phyloP scores from a whole-genome alignment of 2,329 filamentous ascomycete species.

The Calonectria leucothoes region DNA sequence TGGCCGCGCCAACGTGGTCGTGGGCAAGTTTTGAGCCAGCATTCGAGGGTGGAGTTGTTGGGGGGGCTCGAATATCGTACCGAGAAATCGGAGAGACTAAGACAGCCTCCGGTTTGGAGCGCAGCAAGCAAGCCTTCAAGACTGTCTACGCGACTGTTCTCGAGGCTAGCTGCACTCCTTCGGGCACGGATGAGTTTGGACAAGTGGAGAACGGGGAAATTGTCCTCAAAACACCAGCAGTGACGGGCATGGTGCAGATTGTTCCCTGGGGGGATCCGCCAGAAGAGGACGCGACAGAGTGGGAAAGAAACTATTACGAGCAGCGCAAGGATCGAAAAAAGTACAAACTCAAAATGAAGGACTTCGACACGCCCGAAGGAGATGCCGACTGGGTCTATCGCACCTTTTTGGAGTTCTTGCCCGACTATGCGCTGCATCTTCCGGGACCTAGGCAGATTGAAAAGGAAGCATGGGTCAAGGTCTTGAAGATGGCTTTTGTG shows the following conservation, averaged over 20 bases:
- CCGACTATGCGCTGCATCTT: background rate
- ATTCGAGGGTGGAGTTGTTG: background rate
- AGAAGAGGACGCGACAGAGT: background rate
- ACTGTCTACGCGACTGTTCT: background rate
- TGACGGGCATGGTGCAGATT: background rate
- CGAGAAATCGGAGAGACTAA: background rate
- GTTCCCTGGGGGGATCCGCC: background rate
- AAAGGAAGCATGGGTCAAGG: background rate
- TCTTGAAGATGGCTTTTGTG: background rate
- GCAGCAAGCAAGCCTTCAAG: background rate
- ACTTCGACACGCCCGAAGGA: background rate
- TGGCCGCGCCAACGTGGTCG: background rate
- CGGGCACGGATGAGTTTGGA: background rate
- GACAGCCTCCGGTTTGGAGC: background rate
- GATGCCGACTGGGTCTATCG: background rate
- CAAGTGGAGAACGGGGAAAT: background rate
- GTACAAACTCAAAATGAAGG: background rate
- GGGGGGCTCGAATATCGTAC: background rate
- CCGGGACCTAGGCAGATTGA: background rate
- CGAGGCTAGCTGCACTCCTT: background rate
- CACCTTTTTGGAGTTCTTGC: background rate
- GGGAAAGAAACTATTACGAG: background rate
- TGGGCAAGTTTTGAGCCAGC: background rate
- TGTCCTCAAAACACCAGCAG: background rate
- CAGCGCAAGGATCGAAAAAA: background rate